Percentiles rank a stretch among this genome's conserved stretches.
Conservation (phyloP, 768 basidiomycete genomes). For the Hericium erinaceus region DNA sequence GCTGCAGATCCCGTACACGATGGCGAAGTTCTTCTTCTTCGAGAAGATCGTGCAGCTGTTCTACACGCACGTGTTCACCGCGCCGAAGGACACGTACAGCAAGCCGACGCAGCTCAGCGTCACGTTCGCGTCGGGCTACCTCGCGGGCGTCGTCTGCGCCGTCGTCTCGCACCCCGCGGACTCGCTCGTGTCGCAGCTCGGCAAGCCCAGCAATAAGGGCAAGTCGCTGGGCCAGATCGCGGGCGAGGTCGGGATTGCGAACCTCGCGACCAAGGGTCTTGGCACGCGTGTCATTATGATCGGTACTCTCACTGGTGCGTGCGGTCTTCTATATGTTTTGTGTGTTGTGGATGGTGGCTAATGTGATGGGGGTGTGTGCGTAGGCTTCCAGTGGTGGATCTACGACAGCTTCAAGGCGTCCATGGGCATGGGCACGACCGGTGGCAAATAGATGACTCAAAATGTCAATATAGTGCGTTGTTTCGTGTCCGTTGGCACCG, state of each 20-base stretch:
- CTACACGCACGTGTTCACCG: conserved; percentile 80
- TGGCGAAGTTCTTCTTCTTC: conserved; percentile 98
- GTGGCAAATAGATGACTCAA: conserved; percentile 60
- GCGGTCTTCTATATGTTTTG: background rate
- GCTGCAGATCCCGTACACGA: conserved; percentile 87
- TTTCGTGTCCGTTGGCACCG: background rate
- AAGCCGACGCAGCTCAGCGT: conserved; percentile 82
- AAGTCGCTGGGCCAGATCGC: conserved; percentile 66
- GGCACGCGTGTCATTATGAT: conserved; percentile 85
- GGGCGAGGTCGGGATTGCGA: conserved; percentile 53
- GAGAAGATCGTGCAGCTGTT: conserved; percentile 83
- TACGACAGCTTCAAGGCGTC: conserved; percentile 80
- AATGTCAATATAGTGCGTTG: conserved; percentile 1
- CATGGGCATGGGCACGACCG: conserved; percentile 83
- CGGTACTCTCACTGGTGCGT: conserved; percentile 20
- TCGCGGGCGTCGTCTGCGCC: conserved; percentile 93
- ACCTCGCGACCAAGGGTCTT: conserved; percentile 78
- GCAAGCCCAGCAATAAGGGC: conserved; percentile 81
- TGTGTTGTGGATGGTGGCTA: conserved; percentile 1
- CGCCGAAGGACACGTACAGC: conserved; percentile 68
- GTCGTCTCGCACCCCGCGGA: conserved; percentile 96
- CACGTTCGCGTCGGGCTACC: conserved; percentile 86
- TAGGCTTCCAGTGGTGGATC: conserved; percentile 91
- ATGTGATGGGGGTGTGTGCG: conserved; percentile 11
- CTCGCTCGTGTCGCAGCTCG: conserved; percentile 86